These are phyloP conservation scores for Saccharomycopsis sp. DNA, from an alignment of 805 yeast genomes.

Conservation along the genomic window DNA sequence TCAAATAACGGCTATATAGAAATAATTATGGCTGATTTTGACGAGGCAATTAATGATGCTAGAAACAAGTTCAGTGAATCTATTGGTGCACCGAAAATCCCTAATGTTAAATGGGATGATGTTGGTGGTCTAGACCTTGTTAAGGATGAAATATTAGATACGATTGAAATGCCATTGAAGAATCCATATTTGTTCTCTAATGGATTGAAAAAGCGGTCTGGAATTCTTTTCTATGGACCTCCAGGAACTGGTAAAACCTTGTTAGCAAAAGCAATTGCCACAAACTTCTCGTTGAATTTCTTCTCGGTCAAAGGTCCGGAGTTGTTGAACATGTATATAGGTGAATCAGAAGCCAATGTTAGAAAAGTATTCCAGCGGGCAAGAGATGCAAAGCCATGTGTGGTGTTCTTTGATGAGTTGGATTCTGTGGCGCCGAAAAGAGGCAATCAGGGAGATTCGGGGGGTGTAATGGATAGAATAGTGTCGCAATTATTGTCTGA, in stretches of 20 bases:
- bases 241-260: slow-evolving; percentile 98
- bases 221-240: slow-evolving; percentile 93
- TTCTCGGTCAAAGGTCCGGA: slow-evolving; percentile 98
- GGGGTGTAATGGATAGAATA: slow-evolving; percentile 98
- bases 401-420: slow-evolving; percentile 92
- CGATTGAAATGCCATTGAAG: slow-evolving; percentile 91
- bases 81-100: slow-evolving; percentile 94
- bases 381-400: slow-evolving; percentile 95
- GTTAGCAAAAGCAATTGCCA: slow-evolving; percentile 94
- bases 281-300: slow-evolving; percentile 88
- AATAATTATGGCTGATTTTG: slow-evolving; percentile 56
- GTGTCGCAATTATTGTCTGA: slow-evolving; percentile 94
- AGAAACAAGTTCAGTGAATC: slow-evolving; percentile 86
- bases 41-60: slow-evolving; percentile 68
- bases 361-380: slow-evolving; percentile 91
- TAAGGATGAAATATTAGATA: slow-evolving; percentile 88
- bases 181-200: slow-evolving; percentile 84
- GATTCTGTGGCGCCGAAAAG: slow-evolving; percentile 98
- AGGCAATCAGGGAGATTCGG: slow-evolving; percentile 98
- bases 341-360: slow-evolving; percentile 97
- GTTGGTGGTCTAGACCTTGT: slow-evolving; percentile 92
- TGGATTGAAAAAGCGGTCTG: slow-evolving; percentile 91
- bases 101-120: slow-evolving; percentile 94
- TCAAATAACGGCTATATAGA: slow-evolving; percentile 51
- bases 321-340: slow-evolving; percentile 92